These are phyloP conservation scores for Gleditsia sinensis DNA, from an alignment of 306 rosid genomes.

Conservation along the genomic window DNA sequence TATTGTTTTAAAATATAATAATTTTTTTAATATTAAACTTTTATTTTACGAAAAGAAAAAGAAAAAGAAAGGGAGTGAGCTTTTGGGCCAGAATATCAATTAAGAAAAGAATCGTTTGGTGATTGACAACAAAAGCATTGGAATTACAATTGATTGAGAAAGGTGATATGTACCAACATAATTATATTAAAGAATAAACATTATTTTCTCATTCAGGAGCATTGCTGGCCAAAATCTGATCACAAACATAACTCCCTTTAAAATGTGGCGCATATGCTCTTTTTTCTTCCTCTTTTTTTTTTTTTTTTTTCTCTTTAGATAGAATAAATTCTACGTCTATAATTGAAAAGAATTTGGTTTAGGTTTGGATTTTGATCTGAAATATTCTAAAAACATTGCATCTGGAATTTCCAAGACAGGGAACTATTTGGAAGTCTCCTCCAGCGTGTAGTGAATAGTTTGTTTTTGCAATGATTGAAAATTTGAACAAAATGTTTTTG, in stretches of 20 bases:
- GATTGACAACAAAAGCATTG: constrained; percentile 16
- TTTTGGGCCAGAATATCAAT: neutral
- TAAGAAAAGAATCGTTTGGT: constrained; percentile 25
- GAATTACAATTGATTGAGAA: constrained; percentile 41
- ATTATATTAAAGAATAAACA: constrained; percentile 39
- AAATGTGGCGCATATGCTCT: constrained; percentile 39
- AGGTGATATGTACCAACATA: constrained; percentile 31
- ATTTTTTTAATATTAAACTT: too few species aligned
- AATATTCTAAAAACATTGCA: too few species aligned
- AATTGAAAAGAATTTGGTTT: constrained; percentile 27
- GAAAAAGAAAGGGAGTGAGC: neutral
- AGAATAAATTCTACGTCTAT: constrained; percentile 32
- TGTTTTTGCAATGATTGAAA: constrained; percentile 22
- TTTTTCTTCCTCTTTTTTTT: neutral
- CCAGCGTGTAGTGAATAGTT: constrained; percentile 32
- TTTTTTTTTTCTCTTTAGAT: neutral
- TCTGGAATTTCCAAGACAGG: neutral
- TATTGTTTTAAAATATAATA: too few species aligned
- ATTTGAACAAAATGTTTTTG: too few species aligned
- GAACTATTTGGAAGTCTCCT: constrained; percentile 38
- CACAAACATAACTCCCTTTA: constrained; percentile 25
- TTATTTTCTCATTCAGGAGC: constrained; percentile 24
- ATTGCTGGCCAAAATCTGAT: constrained; percentile 40
- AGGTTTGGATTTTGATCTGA: constrained; percentile 17
- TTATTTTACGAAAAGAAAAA: too few species aligned